Base-by-base conservation (phyloP, 345 rosid genomes). In the Angophora floribunda region DNA sequence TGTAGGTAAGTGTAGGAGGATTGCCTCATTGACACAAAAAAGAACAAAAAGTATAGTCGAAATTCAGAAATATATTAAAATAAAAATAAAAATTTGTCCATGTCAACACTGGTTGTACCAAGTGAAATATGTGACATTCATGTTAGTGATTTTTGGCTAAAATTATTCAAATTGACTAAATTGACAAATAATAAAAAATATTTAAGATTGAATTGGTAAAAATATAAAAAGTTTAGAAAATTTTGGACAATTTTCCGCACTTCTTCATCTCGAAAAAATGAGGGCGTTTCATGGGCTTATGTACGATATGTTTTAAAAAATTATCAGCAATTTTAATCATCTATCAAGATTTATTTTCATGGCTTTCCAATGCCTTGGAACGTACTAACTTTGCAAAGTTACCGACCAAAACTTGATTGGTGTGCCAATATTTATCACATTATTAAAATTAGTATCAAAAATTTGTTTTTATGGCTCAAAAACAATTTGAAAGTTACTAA, bases 71-170 rank as follows among this genome's bases (percentile, higher is more conserved):
- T 6, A 17, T 3, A 52, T 52, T 17, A 53, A 53, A 8, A 19
- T 8, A 55, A 7, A 3, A 21, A 19, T 55, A 55, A 55, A 8
- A 55, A 21, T 55, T 2, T 55, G 22, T 55, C 11, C 28, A 55
- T 0, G 12, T 55, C 22, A 55, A 11, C 12, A 19, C 1, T 21
- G 21, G 11, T 7, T 1, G 0, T 21, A 2, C 26, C 59, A 21
- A 1, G 21, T 7, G 21, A 55, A 55, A 4, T 0, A 3, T 4
- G 1, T 21, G 59, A 3, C 2, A 21, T 55, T 0, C 11, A 53
- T 21, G 24, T 55, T 55, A 55, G 26, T 2, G 21, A 55, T 26
- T 55, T 21, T 1, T 7, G 0, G 1, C 21, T 5, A 55, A 55
- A 21, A 55, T 55, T 55, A 7, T 55, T 55, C 1, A 2, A 21